Conservation (phyloP, 805 yeast species). For the Candida morakotiae region DNA sequence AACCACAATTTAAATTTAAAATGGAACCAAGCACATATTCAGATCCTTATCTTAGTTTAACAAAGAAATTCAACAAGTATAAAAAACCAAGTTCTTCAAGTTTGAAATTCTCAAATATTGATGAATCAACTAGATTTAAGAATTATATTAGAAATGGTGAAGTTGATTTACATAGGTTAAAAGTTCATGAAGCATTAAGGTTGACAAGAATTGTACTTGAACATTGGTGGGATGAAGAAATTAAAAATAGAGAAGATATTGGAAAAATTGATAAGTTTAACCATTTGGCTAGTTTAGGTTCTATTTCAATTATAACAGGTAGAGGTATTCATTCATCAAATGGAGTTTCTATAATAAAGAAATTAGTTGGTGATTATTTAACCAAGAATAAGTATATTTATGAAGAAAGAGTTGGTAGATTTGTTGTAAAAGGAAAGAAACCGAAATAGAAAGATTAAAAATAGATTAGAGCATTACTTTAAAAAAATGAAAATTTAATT, state of each 20-base stretch:
- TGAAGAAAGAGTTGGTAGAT: constrained; percentile 37
- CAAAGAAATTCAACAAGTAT: constrained; percentile 3
- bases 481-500: no score
- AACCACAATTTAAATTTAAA: constrained; percentile 2
- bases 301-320: constrained; percentile 57
- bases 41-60: neutral
- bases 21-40: neutral
- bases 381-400: constrained; percentile 34
- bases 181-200: constrained; percentile 43
- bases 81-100: neutral
- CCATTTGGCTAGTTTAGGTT: constrained; percentile 35
- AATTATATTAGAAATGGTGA: constrained; percentile 8
- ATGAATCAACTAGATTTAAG: constrained; percentile 2
- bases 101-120: neutral
- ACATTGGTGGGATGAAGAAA: constrained; percentile 65
- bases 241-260: constrained; percentile 32
- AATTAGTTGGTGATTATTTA: constrained; percentile 39
- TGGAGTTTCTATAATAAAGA: constrained; percentile 49
- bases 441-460: no score
- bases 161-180: constrained; percentile 57
- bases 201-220: constrained; percentile 32
- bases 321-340: constrained; percentile 65
- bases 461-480: no score
- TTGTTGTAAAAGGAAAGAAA: constrained; percentile 17
- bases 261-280: constrained; percentile 35